These are phyloP conservation scores for Pyrrhoderma lamaoense DNA, from an alignment of 1,284 basidiomycete species.

Conservation along the genomic window DNA sequence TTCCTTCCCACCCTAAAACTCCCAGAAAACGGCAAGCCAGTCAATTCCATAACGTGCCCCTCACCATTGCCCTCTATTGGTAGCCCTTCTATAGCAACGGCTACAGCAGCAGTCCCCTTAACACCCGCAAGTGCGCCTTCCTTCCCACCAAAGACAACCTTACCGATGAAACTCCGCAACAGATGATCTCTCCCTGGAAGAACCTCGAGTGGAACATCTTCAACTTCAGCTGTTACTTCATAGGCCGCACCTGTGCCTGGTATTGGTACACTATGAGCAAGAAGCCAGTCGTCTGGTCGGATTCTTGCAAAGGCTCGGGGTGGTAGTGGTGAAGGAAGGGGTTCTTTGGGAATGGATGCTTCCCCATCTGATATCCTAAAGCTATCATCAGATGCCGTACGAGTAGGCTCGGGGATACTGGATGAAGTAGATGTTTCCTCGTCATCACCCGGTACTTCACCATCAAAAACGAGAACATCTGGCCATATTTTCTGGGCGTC, in stretches of 20 bases:
- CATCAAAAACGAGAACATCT: conserved; percentile 70
- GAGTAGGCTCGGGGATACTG: not conserved
- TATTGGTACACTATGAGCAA: conserved; percentile 36
- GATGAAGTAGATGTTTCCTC: conserved; percentile 7
- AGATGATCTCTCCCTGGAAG: conserved; percentile 65
- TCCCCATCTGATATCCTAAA: conserved; percentile 15
- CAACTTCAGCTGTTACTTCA: conserved; percentile 52
- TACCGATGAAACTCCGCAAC: conserved; percentile 65
- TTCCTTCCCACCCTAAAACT: conserved; percentile 60
- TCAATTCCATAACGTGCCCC: conserved; percentile 44
- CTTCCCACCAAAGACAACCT: conserved; percentile 44
- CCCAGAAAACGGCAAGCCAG: conserved; percentile 59
- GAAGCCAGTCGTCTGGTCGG: conserved; percentile 58
- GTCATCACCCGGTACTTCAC: conserved; percentile 41
- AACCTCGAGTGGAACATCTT: conserved; percentile 66
- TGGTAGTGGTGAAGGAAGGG: conserved; percentile 56
- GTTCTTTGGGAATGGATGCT: conserved; percentile 35
- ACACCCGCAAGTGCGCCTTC: conserved; percentile 65
- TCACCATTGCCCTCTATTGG: conserved; percentile 33
- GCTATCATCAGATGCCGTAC: not conserved
- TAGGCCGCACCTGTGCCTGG: conserved; percentile 31
- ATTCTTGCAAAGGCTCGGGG: conserved; percentile 67
- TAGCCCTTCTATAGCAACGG: conserved; percentile 51
- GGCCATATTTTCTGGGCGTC: conserved; percentile 58
- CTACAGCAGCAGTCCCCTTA: conserved; percentile 55